phyloP scores from a whole-genome alignment of 129 eudicot genomes.

The Centrapalus pauciflorus region DNA sequence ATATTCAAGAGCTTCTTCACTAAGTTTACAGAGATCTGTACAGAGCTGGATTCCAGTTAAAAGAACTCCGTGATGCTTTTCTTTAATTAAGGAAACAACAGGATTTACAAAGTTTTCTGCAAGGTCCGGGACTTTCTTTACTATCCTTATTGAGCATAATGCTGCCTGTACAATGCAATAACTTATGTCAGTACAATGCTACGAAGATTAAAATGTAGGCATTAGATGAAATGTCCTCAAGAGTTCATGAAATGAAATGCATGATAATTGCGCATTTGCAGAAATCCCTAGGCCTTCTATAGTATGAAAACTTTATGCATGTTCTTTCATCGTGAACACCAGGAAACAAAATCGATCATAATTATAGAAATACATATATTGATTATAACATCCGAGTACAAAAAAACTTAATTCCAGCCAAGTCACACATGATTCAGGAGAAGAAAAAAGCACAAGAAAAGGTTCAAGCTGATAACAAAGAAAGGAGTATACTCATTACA shows the following conservation, averaged over 20 bases:
- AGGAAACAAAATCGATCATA: neutral
- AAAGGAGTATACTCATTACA: neutral
- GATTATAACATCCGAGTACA: neutral
- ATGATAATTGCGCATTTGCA: neutral
- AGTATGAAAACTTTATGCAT: neutral
- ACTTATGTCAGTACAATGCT: conserved; percentile 20
- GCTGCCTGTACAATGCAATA: conserved; percentile 69
- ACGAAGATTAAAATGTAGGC: neutral
- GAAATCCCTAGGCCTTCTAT: neutral
- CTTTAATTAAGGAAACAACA: conserved; percentile 81
- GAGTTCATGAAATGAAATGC: neutral
- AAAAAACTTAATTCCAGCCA: neutral
- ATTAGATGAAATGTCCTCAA: neutral
- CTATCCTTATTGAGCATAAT: conserved; percentile 82
- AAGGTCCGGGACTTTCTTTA: conserved; percentile 92
- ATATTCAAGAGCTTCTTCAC: conserved; percentile 83
- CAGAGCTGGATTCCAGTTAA: conserved; percentile 87
- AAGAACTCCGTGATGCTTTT: conserved; percentile 96
- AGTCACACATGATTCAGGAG: neutral
- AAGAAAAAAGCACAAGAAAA: neutral
- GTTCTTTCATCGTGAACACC: neutral
- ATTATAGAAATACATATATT: neutral
- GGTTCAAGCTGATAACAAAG: neutral
- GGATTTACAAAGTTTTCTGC: conserved; percentile 87
- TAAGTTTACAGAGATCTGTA: conserved; percentile 73